Conservation (phyloP, 2,329 filamentous ascomycete genomes). For the Alternaria triticimaculans region DNA sequence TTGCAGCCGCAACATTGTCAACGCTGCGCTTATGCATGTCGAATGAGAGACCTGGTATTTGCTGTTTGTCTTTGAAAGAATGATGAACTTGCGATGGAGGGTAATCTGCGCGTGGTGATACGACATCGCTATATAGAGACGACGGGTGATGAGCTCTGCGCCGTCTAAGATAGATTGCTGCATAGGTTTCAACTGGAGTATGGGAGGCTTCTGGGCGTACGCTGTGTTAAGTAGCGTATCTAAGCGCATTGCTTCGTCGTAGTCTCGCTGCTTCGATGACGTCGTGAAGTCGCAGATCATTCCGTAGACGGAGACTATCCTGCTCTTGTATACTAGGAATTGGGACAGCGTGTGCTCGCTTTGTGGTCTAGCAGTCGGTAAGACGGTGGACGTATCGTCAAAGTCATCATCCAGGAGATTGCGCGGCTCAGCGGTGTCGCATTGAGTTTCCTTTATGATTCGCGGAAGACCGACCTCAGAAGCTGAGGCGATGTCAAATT, state of each 20-base stretch:
- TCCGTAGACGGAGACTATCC: background rate
- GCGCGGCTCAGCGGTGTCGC: background rate
- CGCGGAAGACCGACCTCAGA: background rate
- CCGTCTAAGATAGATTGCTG: background rate
- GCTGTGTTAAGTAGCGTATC: background rate
- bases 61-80: background rate
- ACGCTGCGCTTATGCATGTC: background rate
- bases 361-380: background rate
- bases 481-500: background rate
- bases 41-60: background rate
- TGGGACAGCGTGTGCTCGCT: background rate
- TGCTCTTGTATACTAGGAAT: background rate
- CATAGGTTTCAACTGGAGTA: background rate
- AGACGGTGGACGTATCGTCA: background rate
- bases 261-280: background rate
- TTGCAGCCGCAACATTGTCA: background rate
- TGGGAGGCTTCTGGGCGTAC: background rate
- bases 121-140: background rate
- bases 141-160: background rate
- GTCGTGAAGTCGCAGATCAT: background rate
- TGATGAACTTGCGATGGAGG: background rate
- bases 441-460: background rate
- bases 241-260: background rate
- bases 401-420: background rate
- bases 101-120: background rate